These are phyloP conservation scores for Xylaria sp. DNA, from an alignment of 2,329 filamentous ascomycete species.

Conservation along the genomic window DNA sequence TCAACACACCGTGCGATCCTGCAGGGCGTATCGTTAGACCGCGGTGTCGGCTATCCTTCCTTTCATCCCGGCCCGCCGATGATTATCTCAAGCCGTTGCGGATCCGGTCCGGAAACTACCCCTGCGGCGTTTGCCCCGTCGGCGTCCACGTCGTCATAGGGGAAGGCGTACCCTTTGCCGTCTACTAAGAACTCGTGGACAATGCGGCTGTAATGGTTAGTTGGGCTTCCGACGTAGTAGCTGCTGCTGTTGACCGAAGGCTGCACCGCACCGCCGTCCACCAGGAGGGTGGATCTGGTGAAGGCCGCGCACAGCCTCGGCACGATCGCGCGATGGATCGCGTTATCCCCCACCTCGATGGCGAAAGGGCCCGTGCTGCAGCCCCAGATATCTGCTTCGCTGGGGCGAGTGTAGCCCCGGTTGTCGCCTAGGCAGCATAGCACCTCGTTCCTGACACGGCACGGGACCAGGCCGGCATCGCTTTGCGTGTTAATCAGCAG, in stretches of 20 bases:
- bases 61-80: no score
- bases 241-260: conserved; percentile 40
- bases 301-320: conserved; percentile 51
- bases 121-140: conserved; percentile 54
- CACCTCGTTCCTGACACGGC: conserved; percentile 37
- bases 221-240: conserved; percentile 46
- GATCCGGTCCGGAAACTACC: conserved; percentile 43
- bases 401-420: conserved; percentile 50
- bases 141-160: conserved; percentile 63
- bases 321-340: conserved; percentile 46
- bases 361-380: conserved; percentile 67
- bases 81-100: no score
- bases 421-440: conserved; percentile 44
- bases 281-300: conserved; percentile 59
- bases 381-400: conserved; percentile 65
- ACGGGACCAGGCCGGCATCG: conserved; percentile 36
- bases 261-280: conserved; percentile 47
- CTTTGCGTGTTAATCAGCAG: conserved; percentile 47
- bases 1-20: no score
- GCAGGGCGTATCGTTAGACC: no score
- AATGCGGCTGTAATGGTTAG: conserved; percentile 61
- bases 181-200: conserved; percentile 59
- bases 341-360: conserved; percentile 40
- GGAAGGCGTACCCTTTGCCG: conserved; percentile 61
- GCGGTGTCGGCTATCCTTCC: no score